These are phyloP conservation scores for Globisporangium radiosum DNA, from an alignment of 352 stramenopile species.

Conservation along the genomic window DNA sequence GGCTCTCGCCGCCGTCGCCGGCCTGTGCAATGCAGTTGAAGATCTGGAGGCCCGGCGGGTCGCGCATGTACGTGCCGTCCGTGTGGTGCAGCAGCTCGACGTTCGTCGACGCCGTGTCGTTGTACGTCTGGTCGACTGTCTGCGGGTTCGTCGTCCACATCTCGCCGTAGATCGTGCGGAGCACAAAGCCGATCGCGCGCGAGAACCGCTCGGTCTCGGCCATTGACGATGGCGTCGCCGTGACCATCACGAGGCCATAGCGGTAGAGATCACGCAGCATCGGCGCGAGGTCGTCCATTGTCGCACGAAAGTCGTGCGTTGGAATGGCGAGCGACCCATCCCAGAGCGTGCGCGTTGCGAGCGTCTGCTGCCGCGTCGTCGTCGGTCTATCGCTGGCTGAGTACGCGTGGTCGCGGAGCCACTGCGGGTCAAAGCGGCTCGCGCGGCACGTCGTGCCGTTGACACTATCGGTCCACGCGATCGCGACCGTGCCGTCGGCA, in stretches of 20 bases:
- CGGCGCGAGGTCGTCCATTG: conserved; percentile 48
- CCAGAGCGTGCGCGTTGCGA: conserved; percentile 53
- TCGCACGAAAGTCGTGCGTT: conserved; percentile 30
- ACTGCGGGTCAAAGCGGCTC: conserved; percentile 65
- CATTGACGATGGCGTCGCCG: conserved; percentile 60
- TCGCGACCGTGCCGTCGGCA: conserved; percentile 27
- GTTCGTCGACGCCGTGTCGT: conserved; percentile 86
- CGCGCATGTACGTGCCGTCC: conserved; percentile 84
- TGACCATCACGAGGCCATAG: conserved; percentile 65
- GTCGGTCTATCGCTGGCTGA: conserved; percentile 28
- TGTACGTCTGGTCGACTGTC: conserved; percentile 63
- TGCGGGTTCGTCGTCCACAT: conserved; percentile 87
- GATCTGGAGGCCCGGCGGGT: conserved; percentile 83
- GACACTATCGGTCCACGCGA: conserved; percentile 54
- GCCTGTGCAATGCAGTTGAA: conserved; percentile 86
- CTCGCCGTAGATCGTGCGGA: conserved; percentile 85
- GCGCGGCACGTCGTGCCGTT: conserved; percentile 41
- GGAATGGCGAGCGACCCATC: conserved; percentile 37
- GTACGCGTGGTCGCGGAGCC: conserved; percentile 74
- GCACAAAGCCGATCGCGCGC: conserved; percentile 74
- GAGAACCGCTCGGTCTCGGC: conserved; percentile 77
- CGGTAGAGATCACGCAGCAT: conserved; percentile 69
- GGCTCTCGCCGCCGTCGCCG: conserved; percentile 60
- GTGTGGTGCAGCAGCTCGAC: conserved; percentile 81
- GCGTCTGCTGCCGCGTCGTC: conserved; percentile 48